Percentiles rank a stretch among this genome's conserved stretches.
These are phyloP conservation scores for Paralagenidium karlingii DNA, from an alignment of 352 stramenopile genomes.

Conservation along the genomic window DNA sequence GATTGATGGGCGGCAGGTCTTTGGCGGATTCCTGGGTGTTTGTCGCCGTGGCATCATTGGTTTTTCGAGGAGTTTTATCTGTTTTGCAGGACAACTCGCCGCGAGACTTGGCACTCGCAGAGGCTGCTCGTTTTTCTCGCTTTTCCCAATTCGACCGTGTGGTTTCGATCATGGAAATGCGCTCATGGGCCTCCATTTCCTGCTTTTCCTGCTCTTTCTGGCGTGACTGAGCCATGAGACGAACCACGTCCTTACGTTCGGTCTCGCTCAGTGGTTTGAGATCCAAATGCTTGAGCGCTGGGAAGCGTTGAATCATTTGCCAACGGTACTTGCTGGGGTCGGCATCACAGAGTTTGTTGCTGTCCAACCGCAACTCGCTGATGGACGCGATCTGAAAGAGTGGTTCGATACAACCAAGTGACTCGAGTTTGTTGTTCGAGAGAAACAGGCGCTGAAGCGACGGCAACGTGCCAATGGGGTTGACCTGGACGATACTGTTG, in stretches of 20 bases:
- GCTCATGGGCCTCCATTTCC: conserved; percentile 30
- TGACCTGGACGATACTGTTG: conserved; percentile 58
- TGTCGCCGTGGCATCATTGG: too few relatives aligned
- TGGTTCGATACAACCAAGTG: conserved; percentile 52
- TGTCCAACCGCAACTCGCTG: conserved; percentile 79
- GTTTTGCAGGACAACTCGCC: too few relatives aligned
- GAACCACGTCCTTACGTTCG: conserved; percentile 44
- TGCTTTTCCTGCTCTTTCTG: conserved; percentile 23
- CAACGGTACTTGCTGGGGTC: conserved; percentile 44
- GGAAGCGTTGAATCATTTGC: conserved; percentile 59
- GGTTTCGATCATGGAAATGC: conserved; percentile 30
- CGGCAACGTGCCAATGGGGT: conserved; percentile 44
- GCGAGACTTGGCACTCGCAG: not conserved
- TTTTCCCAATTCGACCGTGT: conserved; percentile 29
- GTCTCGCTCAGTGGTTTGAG: conserved; percentile 60
- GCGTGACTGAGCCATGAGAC: conserved; percentile 12
- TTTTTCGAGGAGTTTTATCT: too few relatives aligned
- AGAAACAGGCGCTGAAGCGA: conserved; percentile 83
- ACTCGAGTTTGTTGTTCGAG: conserved; percentile 82
- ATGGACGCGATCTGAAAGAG: conserved; percentile 63
- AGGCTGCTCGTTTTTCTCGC: conserved; percentile 1
- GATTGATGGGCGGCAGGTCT: conserved; percentile 15
- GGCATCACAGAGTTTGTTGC: conserved; percentile 48
- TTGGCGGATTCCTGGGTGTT: too few relatives aligned
- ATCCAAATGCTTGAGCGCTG: conserved; percentile 75